These are phyloP conservation scores for Beta corolliflora DNA, from an alignment of 179 eudicot genomes.

Conservation along the genomic window DNA sequence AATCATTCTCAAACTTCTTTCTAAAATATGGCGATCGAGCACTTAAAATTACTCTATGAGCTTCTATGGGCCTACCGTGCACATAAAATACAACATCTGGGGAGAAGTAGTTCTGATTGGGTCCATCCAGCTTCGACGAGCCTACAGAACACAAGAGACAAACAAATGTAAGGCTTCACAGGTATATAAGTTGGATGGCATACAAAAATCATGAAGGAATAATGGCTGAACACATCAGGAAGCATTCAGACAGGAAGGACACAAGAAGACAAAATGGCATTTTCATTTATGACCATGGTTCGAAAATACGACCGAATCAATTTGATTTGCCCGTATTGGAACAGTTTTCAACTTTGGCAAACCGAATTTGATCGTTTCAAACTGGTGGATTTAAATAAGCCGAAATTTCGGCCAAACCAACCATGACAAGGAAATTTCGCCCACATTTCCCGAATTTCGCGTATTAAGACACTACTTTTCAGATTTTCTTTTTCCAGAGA, in stretches of 20 bases:
- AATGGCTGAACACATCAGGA: neutral
- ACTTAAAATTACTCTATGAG: conserved; percentile 85
- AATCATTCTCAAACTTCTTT: conserved; percentile 69
- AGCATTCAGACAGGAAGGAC: conserved; percentile 1
- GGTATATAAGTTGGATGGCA: neutral
- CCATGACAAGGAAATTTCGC: too few species aligned
- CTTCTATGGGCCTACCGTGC: conserved; percentile 95
- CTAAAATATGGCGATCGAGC: conserved; percentile 86
- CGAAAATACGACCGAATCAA: too few species aligned
- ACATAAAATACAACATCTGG: conserved; percentile 86
- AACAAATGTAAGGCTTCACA: neutral
- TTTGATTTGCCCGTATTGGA: too few species aligned
- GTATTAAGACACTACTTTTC: too few species aligned
- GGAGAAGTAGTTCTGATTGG: conserved; percentile 54
- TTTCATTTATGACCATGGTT: too few species aligned
- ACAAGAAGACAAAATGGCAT: neutral
- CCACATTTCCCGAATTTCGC: too few species aligned
- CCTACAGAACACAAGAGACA: conserved; percentile 41
- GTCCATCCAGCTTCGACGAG: conserved; percentile 51
- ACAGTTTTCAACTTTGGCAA: too few species aligned
- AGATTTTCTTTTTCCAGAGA: too few species aligned
- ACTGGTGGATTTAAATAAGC: too few species aligned
- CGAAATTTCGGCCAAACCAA: too few species aligned
- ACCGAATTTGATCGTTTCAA: too few species aligned
- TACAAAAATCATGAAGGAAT: neutral